These are phyloP conservation scores for Panicum hallii DNA, from an alignment of 202 grass and related monocot genomes.

Conservation along the genomic window DNA sequence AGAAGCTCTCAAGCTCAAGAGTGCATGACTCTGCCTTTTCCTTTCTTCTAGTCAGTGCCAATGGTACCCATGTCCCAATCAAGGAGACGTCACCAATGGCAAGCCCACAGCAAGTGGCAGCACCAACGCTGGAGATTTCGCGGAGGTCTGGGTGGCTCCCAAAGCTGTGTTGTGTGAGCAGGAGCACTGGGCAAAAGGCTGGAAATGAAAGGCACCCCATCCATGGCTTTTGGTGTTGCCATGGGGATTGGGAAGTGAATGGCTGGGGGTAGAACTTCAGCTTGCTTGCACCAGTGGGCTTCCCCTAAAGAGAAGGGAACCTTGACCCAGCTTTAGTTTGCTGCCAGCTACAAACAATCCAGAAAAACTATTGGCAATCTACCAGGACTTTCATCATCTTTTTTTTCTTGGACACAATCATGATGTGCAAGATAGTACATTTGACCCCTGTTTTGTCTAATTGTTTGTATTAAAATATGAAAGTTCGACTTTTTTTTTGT, in stretches of 20 bases:
- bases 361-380: background rate
- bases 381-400: background rate
- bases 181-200: slow-evolving; percentile 17
- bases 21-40: slow-evolving; percentile 3
- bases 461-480: background rate
- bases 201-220: background rate
- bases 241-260: background rate
- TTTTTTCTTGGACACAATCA: background rate
- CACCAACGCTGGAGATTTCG: slow-evolving; percentile 18
- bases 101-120: slow-evolving; percentile 10
- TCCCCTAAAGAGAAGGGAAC: slow-evolving; percentile 34
- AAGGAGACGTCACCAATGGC: slow-evolving; percentile 5
- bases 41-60: background rate
- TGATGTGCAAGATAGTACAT: background rate
- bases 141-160: background rate
- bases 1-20: background rate
- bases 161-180: background rate
- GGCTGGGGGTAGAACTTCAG: slow-evolving; percentile 15
- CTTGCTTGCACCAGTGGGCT: slow-evolving; percentile 47
- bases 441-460: background rate
- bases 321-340: slow-evolving; percentile 12
- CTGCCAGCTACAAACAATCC: background rate
- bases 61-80: slow-evolving; percentile 31
- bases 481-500: background rate
- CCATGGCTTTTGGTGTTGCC: slow-evolving; percentile 23